Conservation (phyloP, 148 eudicot genomes). For the Chenopodium quinoa region DNA sequence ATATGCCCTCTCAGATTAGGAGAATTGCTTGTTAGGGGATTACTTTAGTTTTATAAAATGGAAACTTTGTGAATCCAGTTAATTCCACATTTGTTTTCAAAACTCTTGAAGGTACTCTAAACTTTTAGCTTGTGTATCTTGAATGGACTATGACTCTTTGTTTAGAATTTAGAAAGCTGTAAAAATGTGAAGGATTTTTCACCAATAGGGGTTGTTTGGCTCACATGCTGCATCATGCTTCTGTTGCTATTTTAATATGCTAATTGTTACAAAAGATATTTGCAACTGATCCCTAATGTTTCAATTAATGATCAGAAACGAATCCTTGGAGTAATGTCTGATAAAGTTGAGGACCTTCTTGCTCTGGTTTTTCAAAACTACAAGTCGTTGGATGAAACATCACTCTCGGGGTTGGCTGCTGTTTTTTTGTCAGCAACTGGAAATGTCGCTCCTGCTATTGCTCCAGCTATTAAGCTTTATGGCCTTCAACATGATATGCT, state of each 20-base stretch:
- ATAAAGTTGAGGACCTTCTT: slow-evolving; percentile 33
- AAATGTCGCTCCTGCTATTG: slow-evolving; percentile 36
- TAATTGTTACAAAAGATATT: neutral
- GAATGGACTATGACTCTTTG: neutral
- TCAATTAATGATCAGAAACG: slow-evolving; percentile 33
- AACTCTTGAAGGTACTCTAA: neutral
- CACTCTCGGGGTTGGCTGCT: slow-evolving; percentile 36
- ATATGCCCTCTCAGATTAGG: neutral
- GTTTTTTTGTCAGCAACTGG: slow-evolving; percentile 33
- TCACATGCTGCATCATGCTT: slow-evolving; percentile 11
- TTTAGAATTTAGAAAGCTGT: too few species aligned
- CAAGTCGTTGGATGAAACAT: slow-evolving; percentile 42
- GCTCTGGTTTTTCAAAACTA: slow-evolving; percentile 41
- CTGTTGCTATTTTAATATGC: neutral
- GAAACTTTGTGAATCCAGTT: neutral
- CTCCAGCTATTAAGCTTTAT: slow-evolving; percentile 38
- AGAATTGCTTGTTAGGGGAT: neutral
- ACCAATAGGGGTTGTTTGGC: neutral
- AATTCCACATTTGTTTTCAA: neutral
- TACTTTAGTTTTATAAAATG: neutral
- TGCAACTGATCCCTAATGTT: slow-evolving; percentile 6
- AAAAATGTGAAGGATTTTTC: neutral
- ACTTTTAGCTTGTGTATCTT: neutral
- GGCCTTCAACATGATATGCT: slow-evolving; percentile 32
- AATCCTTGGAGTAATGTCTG: slow-evolving; percentile 37